phyloP scores from a whole-genome alignment of 2,329 filamentous ascomycete species.

The Juglanconis oblonga region DNA sequence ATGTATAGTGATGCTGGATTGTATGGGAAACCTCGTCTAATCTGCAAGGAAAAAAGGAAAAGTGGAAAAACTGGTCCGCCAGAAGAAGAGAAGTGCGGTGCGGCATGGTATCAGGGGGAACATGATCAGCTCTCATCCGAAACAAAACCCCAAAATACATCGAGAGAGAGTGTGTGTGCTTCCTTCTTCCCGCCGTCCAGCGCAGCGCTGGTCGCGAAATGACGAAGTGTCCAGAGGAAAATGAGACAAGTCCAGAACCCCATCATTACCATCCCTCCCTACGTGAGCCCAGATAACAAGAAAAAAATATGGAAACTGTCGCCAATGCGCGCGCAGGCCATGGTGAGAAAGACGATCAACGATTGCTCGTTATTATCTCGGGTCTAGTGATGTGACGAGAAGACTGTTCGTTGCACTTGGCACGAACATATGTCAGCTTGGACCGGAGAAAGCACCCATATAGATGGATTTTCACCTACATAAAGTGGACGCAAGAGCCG shows the following conservation, averaged over 20 bases:
- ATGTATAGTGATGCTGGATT: background rate
- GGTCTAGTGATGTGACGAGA: constrained; percentile 8
- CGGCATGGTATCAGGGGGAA: background rate
- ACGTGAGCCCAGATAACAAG: background rate
- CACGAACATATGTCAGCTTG: background rate
- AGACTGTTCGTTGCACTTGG: background rate
- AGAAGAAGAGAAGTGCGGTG: constrained; percentile 1
- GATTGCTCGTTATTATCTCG: constrained; percentile 17
- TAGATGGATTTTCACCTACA: background rate
- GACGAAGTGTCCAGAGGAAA: background rate
- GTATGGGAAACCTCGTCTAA: background rate
- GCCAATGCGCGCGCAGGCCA: background rate
- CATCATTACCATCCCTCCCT: background rate
- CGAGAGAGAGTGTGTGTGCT: background rate
- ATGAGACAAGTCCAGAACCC: background rate
- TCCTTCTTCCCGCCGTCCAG: background rate
- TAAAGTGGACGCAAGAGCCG: background rate
- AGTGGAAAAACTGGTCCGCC: background rate
- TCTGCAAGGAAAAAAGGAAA: background rate
- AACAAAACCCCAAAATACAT: background rate
- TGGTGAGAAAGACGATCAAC: constrained; percentile 4
- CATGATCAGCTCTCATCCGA: background rate
- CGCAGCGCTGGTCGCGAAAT: background rate
- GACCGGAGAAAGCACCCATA: background rate
- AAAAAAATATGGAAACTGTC: background rate